Base-by-base conservation (phyloP, 2,329 filamentous ascomycete genomes). In the Penicillium glabrum region DNA sequence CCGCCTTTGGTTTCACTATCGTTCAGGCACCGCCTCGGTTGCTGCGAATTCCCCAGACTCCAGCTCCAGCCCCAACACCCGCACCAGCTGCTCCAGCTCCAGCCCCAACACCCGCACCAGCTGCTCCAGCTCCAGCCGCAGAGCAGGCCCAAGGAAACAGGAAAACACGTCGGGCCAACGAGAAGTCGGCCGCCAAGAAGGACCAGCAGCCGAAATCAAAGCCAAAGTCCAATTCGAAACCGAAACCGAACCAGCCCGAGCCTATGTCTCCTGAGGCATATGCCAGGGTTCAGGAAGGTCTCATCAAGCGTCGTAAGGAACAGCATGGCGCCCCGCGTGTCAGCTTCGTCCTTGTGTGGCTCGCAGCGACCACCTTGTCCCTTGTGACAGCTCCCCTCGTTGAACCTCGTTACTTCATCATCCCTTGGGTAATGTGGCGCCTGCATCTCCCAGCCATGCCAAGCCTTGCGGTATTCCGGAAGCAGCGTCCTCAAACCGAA, bases 401-500 rank as follows among this genome's bases (percentile, higher is more conserved):
- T 10, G 95, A 99, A 73, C 95, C 95, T 14, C 85, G 95, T 14
- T 99, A 99, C 75, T 96, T 96, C 73, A 96, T 99, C 70, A 82
- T 97, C 13, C 93, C 93, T 0, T 99, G 92, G 91, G 84, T 97
- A 9, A 87, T 97, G 67, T 98, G 93, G 91, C 84, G 95, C 1
- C 76, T 98, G 8, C 83, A 96, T 67, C 77, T 96, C 0, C 91
- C 91, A 0, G 63, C 66, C 7, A 63, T 68, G 73, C 80, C 51
- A 49, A 68, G 65, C 39, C 69, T 70, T 14, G 57, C 67, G 3
- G 58, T 61, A 23, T 69, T 71, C 54, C 68, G 69, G 16, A 56
- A 69, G 31, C 64, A 65, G 52, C 63, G 67, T 19, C 60, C 64
- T 1, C 46, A 62, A 16, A 53, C 60, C 46, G 65, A 67, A 19